A percentile compares a stretch with the other conserved stretches of the same genome.
Evolutionary conservation across 1,284 basidiomycete species (phyloP).

Genomic region (Ceratobasidium sp.): DNA sequence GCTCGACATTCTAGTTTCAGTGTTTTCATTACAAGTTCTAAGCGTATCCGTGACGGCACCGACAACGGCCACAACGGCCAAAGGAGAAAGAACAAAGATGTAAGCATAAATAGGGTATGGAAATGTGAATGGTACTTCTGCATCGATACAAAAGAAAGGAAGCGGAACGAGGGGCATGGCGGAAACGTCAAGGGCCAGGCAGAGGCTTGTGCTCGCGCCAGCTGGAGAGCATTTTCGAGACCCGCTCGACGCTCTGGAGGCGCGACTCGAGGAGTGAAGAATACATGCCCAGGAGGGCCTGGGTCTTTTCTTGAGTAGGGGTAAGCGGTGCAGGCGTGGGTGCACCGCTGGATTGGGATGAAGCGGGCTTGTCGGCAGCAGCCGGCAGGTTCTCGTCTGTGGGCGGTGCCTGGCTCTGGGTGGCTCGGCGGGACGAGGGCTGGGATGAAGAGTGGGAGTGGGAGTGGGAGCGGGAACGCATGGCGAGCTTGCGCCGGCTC

Average conservation of each 20-base stretch:
- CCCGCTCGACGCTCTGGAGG: constrained; percentile 37
- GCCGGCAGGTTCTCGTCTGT: not conserved
- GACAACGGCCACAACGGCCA: constrained; percentile 6
- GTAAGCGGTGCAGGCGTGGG: not conserved
- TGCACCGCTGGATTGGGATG: not conserved
- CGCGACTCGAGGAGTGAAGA: constrained; percentile 36
- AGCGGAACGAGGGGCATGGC: not conserved
- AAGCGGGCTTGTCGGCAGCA: not conserved
- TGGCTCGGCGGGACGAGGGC: not conserved
- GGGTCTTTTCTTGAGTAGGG: constrained; percentile 14
- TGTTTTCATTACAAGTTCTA: constrained; percentile 27
- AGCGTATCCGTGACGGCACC: constrained; percentile 4
- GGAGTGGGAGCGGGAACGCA: constrained; percentile 9
- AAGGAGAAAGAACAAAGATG: constrained; percentile 23
- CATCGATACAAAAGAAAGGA: not conserved
- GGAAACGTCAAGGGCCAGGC: not conserved
- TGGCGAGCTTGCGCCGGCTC: constrained; percentile 9
- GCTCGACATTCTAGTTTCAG: not conserved
- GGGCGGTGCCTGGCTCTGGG: not conserved
- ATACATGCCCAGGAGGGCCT: constrained; percentile 37
- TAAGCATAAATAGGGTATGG: constrained; percentile 43
- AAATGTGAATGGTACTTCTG: constrained; percentile 32
- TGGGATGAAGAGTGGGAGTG: not conserved
- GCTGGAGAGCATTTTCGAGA: constrained; percentile 33
- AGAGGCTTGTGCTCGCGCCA: constrained; percentile 33